Base-by-base conservation (phyloP, 2,329 filamentous ascomycete species). In the Colletotrichum kahawae region DNA sequence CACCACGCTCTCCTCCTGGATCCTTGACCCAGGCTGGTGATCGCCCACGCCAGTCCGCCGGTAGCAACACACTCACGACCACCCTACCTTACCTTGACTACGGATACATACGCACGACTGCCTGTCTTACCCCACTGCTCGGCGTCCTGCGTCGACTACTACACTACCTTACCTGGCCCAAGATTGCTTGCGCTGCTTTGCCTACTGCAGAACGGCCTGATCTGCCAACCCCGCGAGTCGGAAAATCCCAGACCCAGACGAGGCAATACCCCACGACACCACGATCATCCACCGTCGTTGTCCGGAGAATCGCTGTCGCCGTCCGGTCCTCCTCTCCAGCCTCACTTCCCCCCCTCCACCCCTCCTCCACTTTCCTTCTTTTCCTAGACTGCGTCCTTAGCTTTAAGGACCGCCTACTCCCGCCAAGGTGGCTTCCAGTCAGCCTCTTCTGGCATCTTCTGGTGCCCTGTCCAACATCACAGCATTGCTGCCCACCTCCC, bases 351-450 rank as follows among this genome's bases (percentile, higher is more conserved):
- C n/a, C 13, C 65, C 70, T 60, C 76, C 75, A 69, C 76, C 57
- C 48, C 60, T 18, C 74, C 72, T 67, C 64, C 57, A 68, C 67
- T 68, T 60, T 48, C 60, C 34, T 67, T 54, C 33, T 36, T 64
- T 64, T 66, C 69, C 56, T 63, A 62, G 64, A 31, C 68, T 59
- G 76, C 76, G 76, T 77, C 76, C 76, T 77, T 77, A 75, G 72
- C 69, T 77, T 71, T 75, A 77, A 77, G 76, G 76, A 78, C 77
- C 70, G 71, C 73, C 73, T 75, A 79, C 78, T 78, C 79, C 83
- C 85, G 86, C 84, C 89, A 92, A 92, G 84, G 90, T 92, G 90
- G 90, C 90, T 91, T 92, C 90, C 83, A 84, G 85, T 85, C 87
- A 88, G 84, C 85, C 84, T 83, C 81, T 86, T 81, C 86, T 88